phyloP scores from a whole-genome alignment of 208 protist species.

The Leishmania braziliensis region DNA sequence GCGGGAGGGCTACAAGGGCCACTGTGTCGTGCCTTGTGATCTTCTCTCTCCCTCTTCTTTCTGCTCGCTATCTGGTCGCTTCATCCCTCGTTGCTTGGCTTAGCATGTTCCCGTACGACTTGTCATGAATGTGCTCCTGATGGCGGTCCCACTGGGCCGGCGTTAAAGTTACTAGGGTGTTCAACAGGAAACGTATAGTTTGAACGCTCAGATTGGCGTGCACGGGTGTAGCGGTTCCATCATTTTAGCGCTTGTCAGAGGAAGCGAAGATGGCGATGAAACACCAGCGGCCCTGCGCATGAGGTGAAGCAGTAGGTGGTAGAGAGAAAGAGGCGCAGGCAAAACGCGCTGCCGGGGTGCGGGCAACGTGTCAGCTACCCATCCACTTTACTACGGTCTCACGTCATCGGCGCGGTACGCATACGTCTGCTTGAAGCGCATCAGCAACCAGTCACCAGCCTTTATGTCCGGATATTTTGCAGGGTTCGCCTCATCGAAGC shows the following conservation, averaged over 20 bases:
- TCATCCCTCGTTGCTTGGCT: neutral
- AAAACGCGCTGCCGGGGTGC: neutral
- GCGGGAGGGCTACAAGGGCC: neutral
- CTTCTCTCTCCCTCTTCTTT: neutral
- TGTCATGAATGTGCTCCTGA: neutral
- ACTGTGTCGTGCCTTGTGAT: neutral
- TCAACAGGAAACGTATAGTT: neutral
- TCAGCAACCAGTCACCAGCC: slow-evolving; percentile 68
- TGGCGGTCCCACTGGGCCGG: neutral
- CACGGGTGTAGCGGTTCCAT: neutral
- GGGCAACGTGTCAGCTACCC: neutral
- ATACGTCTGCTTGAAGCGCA: slow-evolving; percentile 77
- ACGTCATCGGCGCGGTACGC: slow-evolving; percentile 34
- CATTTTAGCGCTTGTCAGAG: neutral
- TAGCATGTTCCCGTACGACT: neutral
- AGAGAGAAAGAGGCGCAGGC: neutral
- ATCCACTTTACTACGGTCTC: neutral
- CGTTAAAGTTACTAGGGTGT: neutral
- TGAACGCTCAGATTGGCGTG: neutral
- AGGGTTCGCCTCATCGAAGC: slow-evolving; percentile 47
- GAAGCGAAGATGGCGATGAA: neutral
- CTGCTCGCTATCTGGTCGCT: neutral
- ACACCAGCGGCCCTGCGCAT: neutral
- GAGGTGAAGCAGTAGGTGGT: neutral
- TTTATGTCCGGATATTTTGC: slow-evolving; percentile 58